Conservation (phyloP, 495 filamentous ascomycete genomes). For the Penicillium turbatum region DNA sequence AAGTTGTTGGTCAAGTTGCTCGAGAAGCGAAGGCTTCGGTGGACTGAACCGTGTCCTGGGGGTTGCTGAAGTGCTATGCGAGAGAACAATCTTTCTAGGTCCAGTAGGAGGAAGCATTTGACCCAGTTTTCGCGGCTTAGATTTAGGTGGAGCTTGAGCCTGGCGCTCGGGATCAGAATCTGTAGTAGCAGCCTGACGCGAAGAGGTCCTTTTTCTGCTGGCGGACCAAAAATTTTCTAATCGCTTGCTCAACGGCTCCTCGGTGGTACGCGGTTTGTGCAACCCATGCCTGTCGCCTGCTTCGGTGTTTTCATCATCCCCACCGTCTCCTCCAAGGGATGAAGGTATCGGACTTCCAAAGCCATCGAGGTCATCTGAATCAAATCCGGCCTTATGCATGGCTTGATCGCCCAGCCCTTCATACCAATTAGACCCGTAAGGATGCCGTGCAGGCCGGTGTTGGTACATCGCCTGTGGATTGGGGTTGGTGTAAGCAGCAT, state of each 20-base stretch:
- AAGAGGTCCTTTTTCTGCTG: slow-evolving; percentile 30
- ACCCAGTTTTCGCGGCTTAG: slow-evolving; percentile 25
- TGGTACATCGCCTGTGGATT: slow-evolving; percentile 26
- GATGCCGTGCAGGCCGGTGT: slow-evolving; percentile 24
- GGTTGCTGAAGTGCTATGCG: slow-evolving; percentile 37
- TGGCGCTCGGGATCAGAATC: slow-evolving; percentile 6
- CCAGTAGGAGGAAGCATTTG: slow-evolving; percentile 30
- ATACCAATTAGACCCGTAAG: slow-evolving; percentile 35
- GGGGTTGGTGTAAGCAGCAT: slow-evolving; percentile 17
- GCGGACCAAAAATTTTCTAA: slow-evolving; percentile 42
- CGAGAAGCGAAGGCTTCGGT: slow-evolving; percentile 42
- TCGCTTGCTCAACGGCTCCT: slow-evolving; percentile 41
- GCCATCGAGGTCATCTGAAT: slow-evolving; percentile 33
- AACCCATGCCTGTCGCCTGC: slow-evolving; percentile 27
- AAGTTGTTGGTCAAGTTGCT: slow-evolving; percentile 38
- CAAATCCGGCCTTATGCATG: slow-evolving; percentile 37
- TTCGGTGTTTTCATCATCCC: slow-evolving; percentile 25
- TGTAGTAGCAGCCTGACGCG: not conserved
- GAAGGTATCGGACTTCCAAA: slow-evolving; percentile 34
- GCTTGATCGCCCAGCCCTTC: slow-evolving; percentile 34
- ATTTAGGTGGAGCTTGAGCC: slow-evolving; percentile 14
- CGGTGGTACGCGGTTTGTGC: slow-evolving; percentile 26
- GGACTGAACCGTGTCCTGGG: slow-evolving; percentile 44
- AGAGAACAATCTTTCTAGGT: slow-evolving; percentile 35
- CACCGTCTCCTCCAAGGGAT: slow-evolving; percentile 33